These are phyloP conservation scores for Ogataea chonburiensis DNA, from an alignment of 805 yeast species.

Conservation along the genomic window DNA sequence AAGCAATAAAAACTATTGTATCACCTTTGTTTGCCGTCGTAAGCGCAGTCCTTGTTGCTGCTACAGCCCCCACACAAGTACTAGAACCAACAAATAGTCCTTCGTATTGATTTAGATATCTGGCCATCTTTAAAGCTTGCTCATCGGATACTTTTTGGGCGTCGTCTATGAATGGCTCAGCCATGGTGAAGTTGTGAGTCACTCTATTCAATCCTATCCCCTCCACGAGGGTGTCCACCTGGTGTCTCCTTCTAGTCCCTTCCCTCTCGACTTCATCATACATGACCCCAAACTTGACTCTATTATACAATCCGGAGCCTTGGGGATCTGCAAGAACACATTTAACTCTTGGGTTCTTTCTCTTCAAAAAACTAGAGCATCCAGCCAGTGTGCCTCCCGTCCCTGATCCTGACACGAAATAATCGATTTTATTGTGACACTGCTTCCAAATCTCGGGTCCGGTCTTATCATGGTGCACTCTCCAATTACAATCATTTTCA, in stretches of 20 bases:
- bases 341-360: slow-evolving; percentile 39
- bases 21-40: slow-evolving; percentile 51
- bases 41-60: slow-evolving; percentile 64
- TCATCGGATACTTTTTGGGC: slow-evolving; percentile 76
- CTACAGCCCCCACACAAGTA: slow-evolving; percentile 92
- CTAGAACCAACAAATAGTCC: slow-evolving; percentile 92
- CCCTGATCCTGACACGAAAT: slow-evolving; percentile 88
- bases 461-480: slow-evolving; percentile 73
- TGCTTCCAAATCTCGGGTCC: slow-evolving; percentile 93
- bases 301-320: slow-evolving; percentile 86
- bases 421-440: slow-evolving; percentile 61
- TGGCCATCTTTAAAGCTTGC: slow-evolving; percentile 88
- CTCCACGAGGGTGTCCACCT: slow-evolving; percentile 91
- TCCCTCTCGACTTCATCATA: slow-evolving; percentile 85
- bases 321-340: slow-evolving; percentile 90
- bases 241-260: slow-evolving; percentile 92
- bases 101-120: slow-evolving; percentile 72
- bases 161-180: slow-evolving; percentile 69
- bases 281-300: slow-evolving; percentile 90
- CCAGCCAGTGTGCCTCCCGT: slow-evolving; percentile 99
- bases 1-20: slow-evolving; percentile 77
- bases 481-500: slow-evolving; percentile 91
- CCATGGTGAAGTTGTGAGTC: slow-evolving; percentile 76
- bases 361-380: slow-evolving; percentile 71
- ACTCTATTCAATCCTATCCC: slow-evolving; percentile 91